A percentile compares a stretch with the other conserved stretches of the same genome.
Evolutionary conservation across 345 rosid species (phyloP).

Genomic region (Gossypium herbaceum): DNA sequence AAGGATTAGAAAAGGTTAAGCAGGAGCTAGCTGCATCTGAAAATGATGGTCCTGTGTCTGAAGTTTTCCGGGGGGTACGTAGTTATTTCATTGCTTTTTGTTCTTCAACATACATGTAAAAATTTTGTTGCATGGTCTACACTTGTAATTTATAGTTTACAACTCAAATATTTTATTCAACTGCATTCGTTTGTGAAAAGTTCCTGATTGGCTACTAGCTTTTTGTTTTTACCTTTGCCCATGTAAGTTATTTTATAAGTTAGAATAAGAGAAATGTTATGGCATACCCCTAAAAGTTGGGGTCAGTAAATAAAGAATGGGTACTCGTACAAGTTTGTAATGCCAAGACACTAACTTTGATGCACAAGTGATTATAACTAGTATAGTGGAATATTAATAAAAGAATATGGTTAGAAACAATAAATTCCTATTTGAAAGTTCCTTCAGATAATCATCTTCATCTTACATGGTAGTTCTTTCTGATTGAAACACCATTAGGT

Average conservation of each 20-base stretch:
- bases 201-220: background rate
- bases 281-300: background rate
- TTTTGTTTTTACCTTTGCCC: background rate
- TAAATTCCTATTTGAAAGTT: background rate
- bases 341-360: background rate
- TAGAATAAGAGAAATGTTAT: too few relatives aligned
- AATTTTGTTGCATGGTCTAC: constrained; percentile 6
- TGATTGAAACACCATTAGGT: background rate
- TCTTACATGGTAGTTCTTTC: background rate
- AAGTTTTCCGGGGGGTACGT: constrained; percentile 71
- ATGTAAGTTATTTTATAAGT: too few relatives aligned
- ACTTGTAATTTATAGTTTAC: background rate
- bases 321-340: background rate
- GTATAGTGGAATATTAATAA: background rate
- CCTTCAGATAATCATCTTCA: too few relatives aligned
- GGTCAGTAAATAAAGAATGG: background rate
- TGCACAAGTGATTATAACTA: background rate
- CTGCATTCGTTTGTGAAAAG: background rate
- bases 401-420: background rate
- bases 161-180: background rate
- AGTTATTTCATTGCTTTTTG: constrained; percentile 6
- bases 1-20: constrained; percentile 88
- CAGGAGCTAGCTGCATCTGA: constrained; percentile 87
- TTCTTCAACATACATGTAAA: background rate
- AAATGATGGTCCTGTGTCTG: constrained; percentile 94